These are phyloP conservation scores for Pseudophaeomoniella oleicola DNA, from an alignment of 2,329 filamentous ascomycete species.

Conservation along the genomic window DNA sequence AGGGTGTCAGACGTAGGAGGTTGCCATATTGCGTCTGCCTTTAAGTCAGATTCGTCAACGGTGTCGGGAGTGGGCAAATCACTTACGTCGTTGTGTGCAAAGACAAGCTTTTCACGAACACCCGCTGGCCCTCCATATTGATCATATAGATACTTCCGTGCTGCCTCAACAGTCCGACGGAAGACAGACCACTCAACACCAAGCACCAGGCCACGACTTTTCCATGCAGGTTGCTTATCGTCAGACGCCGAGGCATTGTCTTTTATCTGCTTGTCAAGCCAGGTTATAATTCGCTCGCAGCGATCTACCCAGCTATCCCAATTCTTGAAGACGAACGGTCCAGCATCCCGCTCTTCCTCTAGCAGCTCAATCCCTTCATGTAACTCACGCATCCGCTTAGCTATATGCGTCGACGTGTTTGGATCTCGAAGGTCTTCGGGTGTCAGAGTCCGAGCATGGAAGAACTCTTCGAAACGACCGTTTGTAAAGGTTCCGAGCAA, in stretches of 20 bases:
- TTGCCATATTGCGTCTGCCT: slow-evolving; percentile 97
- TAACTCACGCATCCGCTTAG: slow-evolving; percentile 91
- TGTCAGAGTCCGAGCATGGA: slow-evolving; percentile 70
- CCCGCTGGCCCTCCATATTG: slow-evolving; percentile 53
- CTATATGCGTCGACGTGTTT: slow-evolving; percentile 80
- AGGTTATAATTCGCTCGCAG: slow-evolving; percentile 36
- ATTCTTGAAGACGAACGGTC: slow-evolving; percentile 76
- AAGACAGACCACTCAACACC: slow-evolving; percentile 74
- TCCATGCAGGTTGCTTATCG: slow-evolving; percentile 13
- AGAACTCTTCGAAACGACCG: slow-evolving; percentile 88
- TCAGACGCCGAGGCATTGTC: slow-evolving; percentile 27
- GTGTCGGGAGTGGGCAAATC: background rate
- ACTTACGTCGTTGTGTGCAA: slow-evolving; percentile 93
- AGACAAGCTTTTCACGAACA: slow-evolving; percentile 64
- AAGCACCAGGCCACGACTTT: slow-evolving; percentile 60
- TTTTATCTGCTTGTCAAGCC: slow-evolving; percentile 44
- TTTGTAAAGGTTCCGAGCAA: slow-evolving; percentile 87
- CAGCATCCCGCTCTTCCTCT: slow-evolving; percentile 58
- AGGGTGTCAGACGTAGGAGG: slow-evolving; percentile 63
- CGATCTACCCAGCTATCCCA: slow-evolving; percentile 84
- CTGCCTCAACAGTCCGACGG: slow-evolving; percentile 57
- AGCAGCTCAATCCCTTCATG: slow-evolving; percentile 87
- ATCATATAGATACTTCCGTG: slow-evolving; percentile 57
- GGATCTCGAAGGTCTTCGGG: slow-evolving; percentile 61
- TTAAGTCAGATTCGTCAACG: slow-evolving; percentile 10